These are phyloP conservation scores for Dendrostoma leiphaemia DNA, from an alignment of 2,329 filamentous ascomycete genomes.

Conservation along the genomic window DNA sequence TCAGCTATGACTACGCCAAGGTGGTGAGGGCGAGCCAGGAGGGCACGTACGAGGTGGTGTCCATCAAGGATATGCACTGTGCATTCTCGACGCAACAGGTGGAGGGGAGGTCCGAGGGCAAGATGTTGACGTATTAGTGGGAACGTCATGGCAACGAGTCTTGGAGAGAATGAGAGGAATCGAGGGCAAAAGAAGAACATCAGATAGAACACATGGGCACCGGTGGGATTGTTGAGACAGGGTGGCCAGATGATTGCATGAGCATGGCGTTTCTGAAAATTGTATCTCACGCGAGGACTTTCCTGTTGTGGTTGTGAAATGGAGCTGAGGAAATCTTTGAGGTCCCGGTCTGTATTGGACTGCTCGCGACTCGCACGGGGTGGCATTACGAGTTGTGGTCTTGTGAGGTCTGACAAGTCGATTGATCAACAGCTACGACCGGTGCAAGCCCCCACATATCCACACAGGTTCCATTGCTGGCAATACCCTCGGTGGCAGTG, in stretches of 20 bases:
- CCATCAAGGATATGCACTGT: conserved; percentile 92
- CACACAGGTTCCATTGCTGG: no score
- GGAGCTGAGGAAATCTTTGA: not conserved
- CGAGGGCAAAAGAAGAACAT: not conserved
- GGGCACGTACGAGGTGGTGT: conserved; percentile 95
- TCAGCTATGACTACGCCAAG: conserved; percentile 78
- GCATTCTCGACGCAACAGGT: conserved; percentile 74
- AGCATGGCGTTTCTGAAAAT: conserved; percentile 28
- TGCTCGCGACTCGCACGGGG: no score
- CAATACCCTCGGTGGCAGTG: no score
- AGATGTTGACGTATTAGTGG: conserved; percentile 32
- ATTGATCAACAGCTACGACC: no score
- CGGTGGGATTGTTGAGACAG: conserved; percentile 8
- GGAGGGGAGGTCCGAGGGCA: conserved; percentile 43
- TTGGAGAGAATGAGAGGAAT: not conserved
- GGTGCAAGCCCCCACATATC: no score
- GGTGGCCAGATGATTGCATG: conserved; percentile 25
- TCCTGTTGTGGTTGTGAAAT: not conserved
- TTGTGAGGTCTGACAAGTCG: no score
- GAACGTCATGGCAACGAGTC: not conserved
- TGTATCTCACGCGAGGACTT: conserved; percentile 7
- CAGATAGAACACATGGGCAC: conserved; percentile 18
- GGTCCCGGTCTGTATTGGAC: not conserved
- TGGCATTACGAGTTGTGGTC: no score
- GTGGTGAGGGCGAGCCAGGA: conserved; percentile 84